Base-by-base conservation (phyloP, 805 yeast species). In the Ogataea nonfermentans region DNA sequence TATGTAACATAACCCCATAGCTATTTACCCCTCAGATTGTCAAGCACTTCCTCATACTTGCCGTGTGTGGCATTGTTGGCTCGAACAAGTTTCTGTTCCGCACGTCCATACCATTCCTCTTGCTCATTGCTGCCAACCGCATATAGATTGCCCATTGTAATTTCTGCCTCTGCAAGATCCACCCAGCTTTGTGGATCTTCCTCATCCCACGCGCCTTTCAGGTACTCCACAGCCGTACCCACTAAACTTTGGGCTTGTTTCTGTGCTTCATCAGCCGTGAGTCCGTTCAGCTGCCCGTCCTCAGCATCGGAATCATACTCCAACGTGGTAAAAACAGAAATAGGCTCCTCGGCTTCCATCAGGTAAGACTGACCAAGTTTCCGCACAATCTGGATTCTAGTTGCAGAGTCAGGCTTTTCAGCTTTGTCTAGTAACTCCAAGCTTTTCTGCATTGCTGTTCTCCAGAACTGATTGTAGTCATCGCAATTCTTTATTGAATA, bases 31-130 rank as follows among this genome's bases (percentile, higher is more conserved):
- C 38, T 43, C 39, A 79, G 62, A 51, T 79, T 78, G 39, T 79
- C 79, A 43, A 84, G 63, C 34, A 83, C 71, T 46, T 78, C 78
- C 44, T 78, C 76, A 56, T 72, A 85, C 56, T 80, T 80, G 10
- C 91, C 91, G 56, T 84, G 83, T 6, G 89, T 81, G 2, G 86
- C 89, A 46, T 78, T 81, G 61, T 86, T 84, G 12, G 96, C 95
- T 54, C 74, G 78, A 35, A 66, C 71, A 50, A 90, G 66, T 20
- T 78, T 70, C 44, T 67, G 64, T 53, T 87, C 90, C 0, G 97
- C 98, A 40, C 73, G 68, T 12, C 62, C 60, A 59, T 90, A 90
- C 35, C 74, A 65, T 4, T 68, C 52, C 44, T 82, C 85, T 63
- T 88, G 95, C 29, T 81, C 84, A 24, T 66, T 64, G 36, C 82